Evolutionary conservation across 2,329 filamentous ascomycete genomes (phyloP).

Genomic region (Podosphaera leucotricha): DNA sequence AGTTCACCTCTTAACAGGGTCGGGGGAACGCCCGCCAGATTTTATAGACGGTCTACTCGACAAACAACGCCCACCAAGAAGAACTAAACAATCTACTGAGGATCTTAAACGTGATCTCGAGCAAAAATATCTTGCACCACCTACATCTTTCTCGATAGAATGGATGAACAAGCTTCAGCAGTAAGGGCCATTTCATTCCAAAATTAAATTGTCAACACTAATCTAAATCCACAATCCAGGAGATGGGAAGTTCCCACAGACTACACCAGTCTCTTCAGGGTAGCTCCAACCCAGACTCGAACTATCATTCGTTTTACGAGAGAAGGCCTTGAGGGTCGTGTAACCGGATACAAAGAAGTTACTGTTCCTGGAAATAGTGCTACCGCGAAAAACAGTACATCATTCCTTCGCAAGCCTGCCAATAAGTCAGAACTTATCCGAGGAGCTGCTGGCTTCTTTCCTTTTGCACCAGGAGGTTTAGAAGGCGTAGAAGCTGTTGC

Average conservation of each 20-base stretch:
- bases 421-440: conserved; percentile 75
- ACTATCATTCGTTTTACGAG: conserved; percentile 86
- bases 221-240: conserved; percentile 14
- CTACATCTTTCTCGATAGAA: conserved; percentile 51
- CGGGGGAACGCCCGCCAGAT: conserved; percentile 13
- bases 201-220: conserved; percentile 1
- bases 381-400: conserved; percentile 89
- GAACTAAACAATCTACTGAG: conserved; percentile 27
- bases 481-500: conserved; percentile 72
- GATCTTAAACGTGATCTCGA: conserved; percentile 50
- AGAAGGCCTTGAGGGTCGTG: conserved; percentile 74
- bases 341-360: conserved; percentile 84
- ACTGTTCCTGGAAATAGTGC: conserved; percentile 74
- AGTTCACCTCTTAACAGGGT: conserved; percentile 20
- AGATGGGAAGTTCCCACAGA: conserved; percentile 66
- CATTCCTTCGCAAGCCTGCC: conserved; percentile 64
- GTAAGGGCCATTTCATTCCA: conserved; percentile 17
- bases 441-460: conserved; percentile 80
- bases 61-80: conserved; percentile 26
- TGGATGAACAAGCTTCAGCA: conserved; percentile 85
- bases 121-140: conserved; percentile 54
- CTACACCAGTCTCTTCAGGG: conserved; percentile 60
- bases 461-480: conserved; percentile 75
- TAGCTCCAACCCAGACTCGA: conserved; percentile 76
- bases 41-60: conserved; percentile 37